Evolutionary conservation across 371 early-diverging fungal genomes (phyloP).

Genomic region (Mucor racemosus): DNA sequence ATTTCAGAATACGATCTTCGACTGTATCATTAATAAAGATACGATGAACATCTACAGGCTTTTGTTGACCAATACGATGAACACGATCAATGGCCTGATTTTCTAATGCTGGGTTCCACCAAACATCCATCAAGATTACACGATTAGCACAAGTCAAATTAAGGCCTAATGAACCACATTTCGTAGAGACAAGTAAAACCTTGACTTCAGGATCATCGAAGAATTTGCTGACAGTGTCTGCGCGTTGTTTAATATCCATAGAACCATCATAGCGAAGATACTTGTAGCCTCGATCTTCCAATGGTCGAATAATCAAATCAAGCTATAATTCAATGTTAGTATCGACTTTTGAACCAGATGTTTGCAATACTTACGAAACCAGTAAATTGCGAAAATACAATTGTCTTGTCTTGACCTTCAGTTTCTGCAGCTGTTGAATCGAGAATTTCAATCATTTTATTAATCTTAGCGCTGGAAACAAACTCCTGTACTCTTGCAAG

Average conservation of each 20-base stretch:
- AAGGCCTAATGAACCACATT: conserved; percentile 64
- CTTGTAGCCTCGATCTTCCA: conserved; percentile 46
- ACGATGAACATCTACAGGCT: conserved; percentile 36
- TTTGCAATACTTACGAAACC: conserved; percentile 39
- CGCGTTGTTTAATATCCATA: conserved; percentile 44
- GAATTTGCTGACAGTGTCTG: conserved; percentile 52
- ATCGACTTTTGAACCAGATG: background rate
- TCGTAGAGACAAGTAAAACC: conserved; percentile 70
- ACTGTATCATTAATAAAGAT: conserved; percentile 37
- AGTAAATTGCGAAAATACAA: conserved; percentile 86
- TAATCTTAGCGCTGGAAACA: conserved; percentile 54
- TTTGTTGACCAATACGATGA: conserved; percentile 96
- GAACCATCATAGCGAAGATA: conserved; percentile 55
- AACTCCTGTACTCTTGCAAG: conserved; percentile 10
- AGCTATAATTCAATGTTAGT: conserved; percentile 34
- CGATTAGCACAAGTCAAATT: conserved; percentile 56
- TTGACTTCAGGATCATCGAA: conserved; percentile 48
- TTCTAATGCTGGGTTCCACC: conserved; percentile 73
- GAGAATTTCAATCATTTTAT: conserved; percentile 55
- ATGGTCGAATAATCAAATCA: conserved; percentile 68
- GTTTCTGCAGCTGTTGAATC: conserved; percentile 31
- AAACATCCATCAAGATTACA: conserved; percentile 59
- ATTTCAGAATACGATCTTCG: conserved; percentile 45
- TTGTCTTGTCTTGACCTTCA: conserved; percentile 63
- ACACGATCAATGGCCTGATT: conserved; percentile 83